These are phyloP conservation scores for Quercus lobata DNA, from an alignment of 331 rosid genomes.

Conservation along the genomic window DNA sequence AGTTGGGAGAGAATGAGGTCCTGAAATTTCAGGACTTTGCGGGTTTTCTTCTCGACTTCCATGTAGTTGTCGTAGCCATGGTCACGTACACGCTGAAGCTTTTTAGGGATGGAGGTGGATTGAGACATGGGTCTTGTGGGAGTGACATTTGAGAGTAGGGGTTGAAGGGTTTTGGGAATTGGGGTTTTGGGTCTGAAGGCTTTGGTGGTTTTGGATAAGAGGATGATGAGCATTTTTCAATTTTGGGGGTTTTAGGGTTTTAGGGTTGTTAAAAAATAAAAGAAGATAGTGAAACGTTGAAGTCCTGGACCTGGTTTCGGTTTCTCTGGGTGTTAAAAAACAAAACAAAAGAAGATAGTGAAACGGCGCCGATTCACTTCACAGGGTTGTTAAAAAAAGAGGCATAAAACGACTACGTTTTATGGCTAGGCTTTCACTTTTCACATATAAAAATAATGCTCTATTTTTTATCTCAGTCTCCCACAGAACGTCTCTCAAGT, in stretches of 20 bases:
- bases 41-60: conserved; percentile 81
- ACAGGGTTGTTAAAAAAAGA: too few relatives aligned
- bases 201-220: conserved; percentile 14
- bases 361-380: too few relatives aligned
- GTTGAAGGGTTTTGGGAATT: conserved; percentile 2
- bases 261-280: not conserved
- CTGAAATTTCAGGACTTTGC: conserved; percentile 74
- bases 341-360: too few relatives aligned
- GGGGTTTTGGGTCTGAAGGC: conserved; percentile 24
- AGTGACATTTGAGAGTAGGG: conserved; percentile 18
- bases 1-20: conserved; percentile 53
- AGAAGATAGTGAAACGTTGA: too few relatives aligned
- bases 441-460: too few relatives aligned
- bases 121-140: conserved; percentile 43
- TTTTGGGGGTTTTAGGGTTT: not conserved
- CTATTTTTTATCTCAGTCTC: too few relatives aligned
- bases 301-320: too few relatives aligned
- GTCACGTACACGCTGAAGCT: conserved; percentile 63
- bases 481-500: too few relatives aligned
- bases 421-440: too few relatives aligned
- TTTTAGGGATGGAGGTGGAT: conserved; percentile 80
- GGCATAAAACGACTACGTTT: too few relatives aligned
- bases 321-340: too few relatives aligned
- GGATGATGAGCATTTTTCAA: conserved; percentile 32
- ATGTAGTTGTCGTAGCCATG: conserved; percentile 86